phyloP scores from a whole-genome alignment of 1,284 basidiomycete genomes.

The Cutaneotrichosporon cyanovorans region DNA sequence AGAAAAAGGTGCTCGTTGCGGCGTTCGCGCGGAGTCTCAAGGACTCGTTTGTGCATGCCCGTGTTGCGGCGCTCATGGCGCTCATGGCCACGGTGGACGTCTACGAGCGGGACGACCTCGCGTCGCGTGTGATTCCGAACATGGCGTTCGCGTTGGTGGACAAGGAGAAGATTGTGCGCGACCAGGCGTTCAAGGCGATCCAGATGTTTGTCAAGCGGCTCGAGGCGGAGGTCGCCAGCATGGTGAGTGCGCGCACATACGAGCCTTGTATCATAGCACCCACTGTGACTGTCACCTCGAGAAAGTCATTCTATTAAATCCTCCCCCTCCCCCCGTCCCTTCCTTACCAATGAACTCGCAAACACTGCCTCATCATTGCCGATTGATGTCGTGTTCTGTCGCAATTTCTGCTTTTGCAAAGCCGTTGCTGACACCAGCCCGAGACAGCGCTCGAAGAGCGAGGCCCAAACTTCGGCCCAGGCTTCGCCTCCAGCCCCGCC shows the following conservation, averaged over 20 bases:
- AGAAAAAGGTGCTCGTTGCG: constrained; percentile 89
- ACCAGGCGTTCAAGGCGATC: constrained; percentile 88
- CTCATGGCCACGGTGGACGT: constrained; percentile 91
- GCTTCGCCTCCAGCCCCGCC: background rate
- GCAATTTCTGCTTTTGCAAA: too few species aligned
- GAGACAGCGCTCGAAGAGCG: constrained; percentile 53
- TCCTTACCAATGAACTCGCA: too few species aligned
- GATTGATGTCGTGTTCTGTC: too few species aligned
- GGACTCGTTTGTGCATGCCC: constrained; percentile 84
- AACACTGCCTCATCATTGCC: too few species aligned
- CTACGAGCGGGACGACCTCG: constrained; percentile 82
- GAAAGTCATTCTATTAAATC: too few species aligned
- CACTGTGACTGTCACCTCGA: too few species aligned
- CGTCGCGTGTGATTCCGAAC: constrained; percentile 76
- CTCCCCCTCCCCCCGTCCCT: too few species aligned
- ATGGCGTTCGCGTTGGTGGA: constrained; percentile 74
- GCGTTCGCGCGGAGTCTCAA: constrained; percentile 87
- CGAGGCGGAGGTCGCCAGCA: constrained; percentile 66
- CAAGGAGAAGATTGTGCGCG: constrained; percentile 85
- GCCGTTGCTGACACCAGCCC: constrained; percentile 50
- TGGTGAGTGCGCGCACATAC: constrained; percentile 58
- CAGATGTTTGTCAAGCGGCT: constrained; percentile 75
- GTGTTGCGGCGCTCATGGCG: constrained; percentile 91
- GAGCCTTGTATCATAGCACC: too few species aligned
- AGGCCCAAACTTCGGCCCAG: too few species aligned